These are phyloP conservation scores for Schizochytrium sp. DNA, from an alignment of 108 stramenopile genomes.

Conservation along the genomic window DNA sequence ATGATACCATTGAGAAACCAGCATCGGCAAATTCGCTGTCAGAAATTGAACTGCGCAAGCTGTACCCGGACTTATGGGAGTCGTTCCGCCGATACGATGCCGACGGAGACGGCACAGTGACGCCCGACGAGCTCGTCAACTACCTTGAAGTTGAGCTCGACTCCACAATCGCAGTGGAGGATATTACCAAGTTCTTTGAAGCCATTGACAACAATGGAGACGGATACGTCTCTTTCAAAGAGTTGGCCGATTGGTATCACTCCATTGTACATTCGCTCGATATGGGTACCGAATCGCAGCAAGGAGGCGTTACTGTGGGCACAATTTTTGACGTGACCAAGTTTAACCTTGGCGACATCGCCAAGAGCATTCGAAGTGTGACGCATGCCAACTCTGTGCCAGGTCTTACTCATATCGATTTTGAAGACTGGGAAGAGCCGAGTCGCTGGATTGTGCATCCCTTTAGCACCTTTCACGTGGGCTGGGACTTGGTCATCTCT, in stretches of 20 bases:
- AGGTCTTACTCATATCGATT: not conserved
- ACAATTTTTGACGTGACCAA: not conserved
- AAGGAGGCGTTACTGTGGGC: not conserved
- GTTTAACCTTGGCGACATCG: not conserved
- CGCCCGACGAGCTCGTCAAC: not conserved
- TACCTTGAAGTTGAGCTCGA: not conserved
- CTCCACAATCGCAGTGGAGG: not conserved
- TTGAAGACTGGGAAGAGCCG: not conserved
- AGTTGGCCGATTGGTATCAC: conserved; percentile 4
- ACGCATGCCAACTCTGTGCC: not conserved
- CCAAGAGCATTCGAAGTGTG: not conserved
- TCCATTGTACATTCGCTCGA: not conserved
- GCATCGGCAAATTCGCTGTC: not conserved
- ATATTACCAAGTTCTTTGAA: not conserved
- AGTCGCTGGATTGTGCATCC: conserved; percentile 38
- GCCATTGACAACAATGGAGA: not conserved
- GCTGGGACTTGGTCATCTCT: conserved; percentile 51
- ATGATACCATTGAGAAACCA: not conserved
- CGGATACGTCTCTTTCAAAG: not conserved
- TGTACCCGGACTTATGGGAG: conserved; percentile 16
- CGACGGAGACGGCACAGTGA: not conserved
- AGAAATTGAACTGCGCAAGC: not conserved
- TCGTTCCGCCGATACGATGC: not conserved
- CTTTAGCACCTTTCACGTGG: conserved; percentile 28
- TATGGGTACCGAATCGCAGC: not conserved